Evolutionary conservation across 345 rosid species (phyloP).

Genomic region (Brassica incana): DNA sequence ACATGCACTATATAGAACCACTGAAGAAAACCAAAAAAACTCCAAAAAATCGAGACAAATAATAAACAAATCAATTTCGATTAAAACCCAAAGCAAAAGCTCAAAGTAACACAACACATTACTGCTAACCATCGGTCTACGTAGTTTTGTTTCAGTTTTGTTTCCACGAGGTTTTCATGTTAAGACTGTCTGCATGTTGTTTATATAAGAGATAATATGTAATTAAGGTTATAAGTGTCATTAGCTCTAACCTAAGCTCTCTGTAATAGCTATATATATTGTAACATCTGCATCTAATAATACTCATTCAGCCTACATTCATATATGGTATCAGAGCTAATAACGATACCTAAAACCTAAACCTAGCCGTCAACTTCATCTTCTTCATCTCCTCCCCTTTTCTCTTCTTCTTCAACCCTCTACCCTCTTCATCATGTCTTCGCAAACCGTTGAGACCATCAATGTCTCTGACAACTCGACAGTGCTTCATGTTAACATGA

Average conservation of each 20-base stretch:
- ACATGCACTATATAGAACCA: too few relatives aligned
- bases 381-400: neutral
- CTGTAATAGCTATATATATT: neutral
- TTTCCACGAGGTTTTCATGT: neutral
- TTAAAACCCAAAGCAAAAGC: too few relatives aligned
- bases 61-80: too few relatives aligned
- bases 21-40: too few relatives aligned
- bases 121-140: neutral
- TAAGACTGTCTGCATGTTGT: neutral
- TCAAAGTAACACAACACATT: too few relatives aligned
- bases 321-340: neutral
- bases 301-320: neutral
- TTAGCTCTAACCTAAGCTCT: neutral
- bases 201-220: neutral
- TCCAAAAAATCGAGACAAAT: too few relatives aligned
- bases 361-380: neutral
- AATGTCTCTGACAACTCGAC: neutral
- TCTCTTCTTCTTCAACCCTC: neutral
- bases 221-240: neutral
- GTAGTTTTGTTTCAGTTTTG: neutral
- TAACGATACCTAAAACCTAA: neutral
- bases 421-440: neutral
- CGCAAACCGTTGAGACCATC: neutral
- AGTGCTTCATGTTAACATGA: neutral
- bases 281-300: neutral